A percentile compares a stretch with the other conserved stretches of the same genome.
phyloP scores from a whole-genome alignment of 495 filamentous ascomycete species.

The Pyrenula aspistea region DNA sequence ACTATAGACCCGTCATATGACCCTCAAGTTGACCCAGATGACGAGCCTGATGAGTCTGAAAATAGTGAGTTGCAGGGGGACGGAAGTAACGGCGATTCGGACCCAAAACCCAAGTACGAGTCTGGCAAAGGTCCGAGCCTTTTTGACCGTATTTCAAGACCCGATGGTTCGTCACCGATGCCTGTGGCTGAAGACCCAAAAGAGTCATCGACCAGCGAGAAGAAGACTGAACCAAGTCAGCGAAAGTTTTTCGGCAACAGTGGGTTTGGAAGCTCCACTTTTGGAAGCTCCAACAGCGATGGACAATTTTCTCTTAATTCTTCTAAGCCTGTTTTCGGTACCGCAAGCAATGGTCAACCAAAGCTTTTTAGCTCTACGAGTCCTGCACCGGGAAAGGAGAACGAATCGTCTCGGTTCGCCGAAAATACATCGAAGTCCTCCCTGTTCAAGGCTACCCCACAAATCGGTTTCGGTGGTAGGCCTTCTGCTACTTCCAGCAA shows the following conservation, averaged over 20 bases:
- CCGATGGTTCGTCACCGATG: not conserved
- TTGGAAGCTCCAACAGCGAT: not conserved
- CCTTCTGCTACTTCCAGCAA: not conserved
- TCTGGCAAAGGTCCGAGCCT: constrained; percentile 1
- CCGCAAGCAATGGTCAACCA: not conserved
- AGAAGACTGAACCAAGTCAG: too few species aligned
- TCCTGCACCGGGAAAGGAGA: not conserved
- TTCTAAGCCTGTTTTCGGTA: not conserved
- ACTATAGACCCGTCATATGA: constrained; percentile 21
- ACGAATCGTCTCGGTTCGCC: not conserved
- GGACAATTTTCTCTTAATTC: not conserved
- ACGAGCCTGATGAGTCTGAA: constrained; percentile 9
- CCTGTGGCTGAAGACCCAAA: not conserved
- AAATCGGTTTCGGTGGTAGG: not conserved
- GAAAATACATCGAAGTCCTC: not conserved
- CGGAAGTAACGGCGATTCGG: constrained; percentile 10
- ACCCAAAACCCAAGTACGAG: constrained; percentile 1
- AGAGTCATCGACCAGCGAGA: not conserved
- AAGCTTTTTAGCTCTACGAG: not conserved
- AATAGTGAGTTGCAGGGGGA: constrained; percentile 18
- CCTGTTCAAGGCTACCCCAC: not conserved
- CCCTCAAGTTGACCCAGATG: constrained; percentile 4
- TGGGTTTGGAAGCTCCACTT: not conserved
- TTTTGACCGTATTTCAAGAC: not conserved
- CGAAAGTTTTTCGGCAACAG: too few species aligned